Evolutionary conservation across 2,329 filamentous ascomycete species (phyloP).

Genomic region (Samsoniella hepiali): DNA sequence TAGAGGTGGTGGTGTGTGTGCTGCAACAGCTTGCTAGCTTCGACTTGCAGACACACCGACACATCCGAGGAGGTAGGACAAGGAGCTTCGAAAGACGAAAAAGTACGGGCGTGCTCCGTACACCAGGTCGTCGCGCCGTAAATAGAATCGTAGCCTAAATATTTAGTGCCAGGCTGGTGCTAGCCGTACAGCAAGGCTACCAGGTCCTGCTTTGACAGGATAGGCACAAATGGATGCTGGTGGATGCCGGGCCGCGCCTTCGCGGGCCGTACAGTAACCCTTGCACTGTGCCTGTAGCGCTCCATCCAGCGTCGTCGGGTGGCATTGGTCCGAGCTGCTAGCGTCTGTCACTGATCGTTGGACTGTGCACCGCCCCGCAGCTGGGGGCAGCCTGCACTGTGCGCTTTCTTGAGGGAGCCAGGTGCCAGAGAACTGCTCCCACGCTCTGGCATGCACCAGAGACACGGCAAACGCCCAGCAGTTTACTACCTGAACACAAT

Average conservation of each 20-base stretch:
- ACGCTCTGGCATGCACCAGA: not conserved
- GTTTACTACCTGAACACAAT: not conserved
- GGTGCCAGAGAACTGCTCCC: not conserved
- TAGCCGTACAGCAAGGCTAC: not conserved
- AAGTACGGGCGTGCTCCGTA: not conserved
- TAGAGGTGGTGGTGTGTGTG: not conserved
- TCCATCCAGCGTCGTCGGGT: not conserved
- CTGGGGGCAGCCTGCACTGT: not conserved
- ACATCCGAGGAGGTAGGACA: not conserved
- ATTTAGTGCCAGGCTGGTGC: not conserved
- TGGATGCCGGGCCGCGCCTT: constrained; percentile 1
- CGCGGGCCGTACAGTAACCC: constrained; percentile 5
- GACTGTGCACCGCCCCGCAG: not conserved
- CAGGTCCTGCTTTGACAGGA: not conserved
- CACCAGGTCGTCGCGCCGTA: not conserved
- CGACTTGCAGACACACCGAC: not conserved
- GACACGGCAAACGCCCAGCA: not conserved
- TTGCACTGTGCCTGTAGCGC: constrained; percentile 10
- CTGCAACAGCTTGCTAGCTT: not conserved
- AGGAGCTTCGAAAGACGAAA: not conserved
- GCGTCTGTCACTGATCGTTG: not conserved
- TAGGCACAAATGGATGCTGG: not conserved
- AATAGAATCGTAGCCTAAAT: not conserved
- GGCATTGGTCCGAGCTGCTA: not conserved
- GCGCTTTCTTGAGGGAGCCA: not conserved